Conservation (phyloP, 1,284 basidiomycete species). For the Stygiomarasmius scandens region DNA sequence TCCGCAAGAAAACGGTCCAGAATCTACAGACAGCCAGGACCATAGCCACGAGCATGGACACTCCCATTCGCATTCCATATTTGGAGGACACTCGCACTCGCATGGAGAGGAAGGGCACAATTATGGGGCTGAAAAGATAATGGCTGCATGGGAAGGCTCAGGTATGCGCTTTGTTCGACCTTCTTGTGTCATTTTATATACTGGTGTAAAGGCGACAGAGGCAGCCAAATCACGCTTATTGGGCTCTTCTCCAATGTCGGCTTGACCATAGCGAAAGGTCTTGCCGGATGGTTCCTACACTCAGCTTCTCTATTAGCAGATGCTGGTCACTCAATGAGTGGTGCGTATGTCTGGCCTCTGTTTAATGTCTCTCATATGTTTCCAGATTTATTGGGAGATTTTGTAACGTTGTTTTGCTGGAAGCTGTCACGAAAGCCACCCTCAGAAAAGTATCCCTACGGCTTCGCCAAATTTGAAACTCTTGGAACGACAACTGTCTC, state of each 20-base stretch:
- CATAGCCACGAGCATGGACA: slow-evolving; percentile 23
- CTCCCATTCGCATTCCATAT: slow-evolving; percentile 55
- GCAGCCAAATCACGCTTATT: slow-evolving; percentile 82
- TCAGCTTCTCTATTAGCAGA: slow-evolving; percentile 93
- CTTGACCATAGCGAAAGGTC: slow-evolving; percentile 83
- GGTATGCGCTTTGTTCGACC: slow-evolving; percentile 44
- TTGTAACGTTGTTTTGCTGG: slow-evolving; percentile 94
- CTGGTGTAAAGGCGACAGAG: slow-evolving; percentile 63
- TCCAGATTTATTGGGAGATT: slow-evolving; percentile 82
- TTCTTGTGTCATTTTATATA: neutral
- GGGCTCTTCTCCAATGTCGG: slow-evolving; percentile 87
- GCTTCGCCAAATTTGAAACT: slow-evolving; percentile 94
- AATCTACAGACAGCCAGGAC: slow-evolving; percentile 24
- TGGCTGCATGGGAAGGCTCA: slow-evolving; percentile 69
- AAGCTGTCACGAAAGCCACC: slow-evolving; percentile 82
- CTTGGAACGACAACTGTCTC: slow-evolving; percentile 87
- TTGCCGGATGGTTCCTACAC: slow-evolving; percentile 86
- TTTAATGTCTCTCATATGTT: slow-evolving; percentile 5
- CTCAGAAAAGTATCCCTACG: slow-evolving; percentile 80
- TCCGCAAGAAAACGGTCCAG: slow-evolving; percentile 15
- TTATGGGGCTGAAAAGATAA: slow-evolving; percentile 73
- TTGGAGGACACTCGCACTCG: slow-evolving; percentile 64
- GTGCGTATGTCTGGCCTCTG: slow-evolving; percentile 44
- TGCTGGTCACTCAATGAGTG: slow-evolving; percentile 92
- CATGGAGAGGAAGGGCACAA: slow-evolving; percentile 66